phyloP scores from a whole-genome alignment of 2,329 filamentous ascomycete species.

The Orbilia ellipsospora region DNA sequence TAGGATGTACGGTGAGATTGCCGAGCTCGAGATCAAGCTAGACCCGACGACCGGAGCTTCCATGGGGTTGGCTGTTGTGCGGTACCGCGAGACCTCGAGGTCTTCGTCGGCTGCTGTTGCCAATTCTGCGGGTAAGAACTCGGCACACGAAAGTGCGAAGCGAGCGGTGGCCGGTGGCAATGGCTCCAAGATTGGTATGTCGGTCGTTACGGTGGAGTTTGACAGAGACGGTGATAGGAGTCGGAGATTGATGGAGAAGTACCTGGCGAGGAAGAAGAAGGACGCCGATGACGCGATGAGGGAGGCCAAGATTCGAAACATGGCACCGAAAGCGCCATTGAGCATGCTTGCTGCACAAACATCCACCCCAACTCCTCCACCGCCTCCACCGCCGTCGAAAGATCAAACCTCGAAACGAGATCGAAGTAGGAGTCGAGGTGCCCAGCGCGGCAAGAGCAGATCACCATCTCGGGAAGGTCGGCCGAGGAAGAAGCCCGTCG shows the following conservation, averaged over 20 bases:
- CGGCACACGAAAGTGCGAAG: slow-evolving; percentile 83
- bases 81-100: slow-evolving; percentile 76
- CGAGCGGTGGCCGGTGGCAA: slow-evolving; percentile 81
- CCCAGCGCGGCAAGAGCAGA: slow-evolving; percentile 20
- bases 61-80: slow-evolving; percentile 90
- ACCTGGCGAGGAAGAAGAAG: slow-evolving; percentile 75
- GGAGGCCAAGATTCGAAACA: slow-evolving; percentile 59
- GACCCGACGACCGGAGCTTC: slow-evolving; percentile 95
- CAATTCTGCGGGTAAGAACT: slow-evolving; percentile 63
- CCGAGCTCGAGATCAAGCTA: slow-evolving; percentile 90
- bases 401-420: slow-evolving; percentile 53
- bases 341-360: slow-evolving; percentile 50
- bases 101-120: slow-evolving; percentile 60
- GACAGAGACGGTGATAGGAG: slow-evolving; percentile 90
- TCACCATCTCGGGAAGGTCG: slow-evolving; percentile 57
- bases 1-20: slow-evolving; percentile 84
- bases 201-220: slow-evolving; percentile 82
- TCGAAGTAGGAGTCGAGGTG: slow-evolving; percentile 48
- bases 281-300: slow-evolving; percentile 67
- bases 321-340: slow-evolving; percentile 60
- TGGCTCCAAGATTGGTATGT: slow-evolving; percentile 80
- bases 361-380: slow-evolving; percentile 55
- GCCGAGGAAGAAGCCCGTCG: slow-evolving; percentile 63
- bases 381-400: slow-evolving; percentile 57
- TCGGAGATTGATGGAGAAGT: slow-evolving; percentile 78